These are phyloP conservation scores for Spathaspora sp. DNA, from an alignment of 1,139 yeast genomes.

Conservation along the genomic window DNA sequence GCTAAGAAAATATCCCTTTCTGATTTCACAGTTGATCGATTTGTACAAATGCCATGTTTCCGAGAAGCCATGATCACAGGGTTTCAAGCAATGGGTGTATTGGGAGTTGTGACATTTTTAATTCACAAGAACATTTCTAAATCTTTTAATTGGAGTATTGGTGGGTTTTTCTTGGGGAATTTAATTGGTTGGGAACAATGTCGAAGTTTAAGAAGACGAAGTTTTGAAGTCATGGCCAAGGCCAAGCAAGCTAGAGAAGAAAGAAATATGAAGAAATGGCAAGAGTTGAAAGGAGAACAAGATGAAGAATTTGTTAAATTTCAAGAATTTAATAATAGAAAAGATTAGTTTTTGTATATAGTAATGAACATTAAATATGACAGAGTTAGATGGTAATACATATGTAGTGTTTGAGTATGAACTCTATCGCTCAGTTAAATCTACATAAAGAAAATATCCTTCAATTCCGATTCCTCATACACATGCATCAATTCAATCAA, in stretches of 20 bases:
- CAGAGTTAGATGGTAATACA: background rate
- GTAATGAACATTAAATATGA: background rate
- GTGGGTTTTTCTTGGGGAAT: slow-evolving; percentile 78
- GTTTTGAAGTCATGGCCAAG: slow-evolving; percentile 58
- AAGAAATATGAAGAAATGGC: slow-evolving; percentile 30
- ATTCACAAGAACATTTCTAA: slow-evolving; percentile 62
- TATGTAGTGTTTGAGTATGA: background rate
- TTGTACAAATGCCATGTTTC: slow-evolving; percentile 80
- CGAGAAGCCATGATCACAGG: slow-evolving; percentile 88
- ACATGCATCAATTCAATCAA: slow-evolving; percentile 2
- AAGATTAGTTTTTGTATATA: slow-evolving; percentile 10
- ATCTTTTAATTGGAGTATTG: slow-evolving; percentile 80
- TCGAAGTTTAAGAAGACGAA: slow-evolving; percentile 64
- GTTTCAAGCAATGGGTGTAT: slow-evolving; percentile 77
- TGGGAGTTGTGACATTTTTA: slow-evolving; percentile 69
- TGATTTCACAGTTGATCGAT: slow-evolving; percentile 58
- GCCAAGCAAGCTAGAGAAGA: slow-evolving; percentile 56
- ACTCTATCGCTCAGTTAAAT: background rate
- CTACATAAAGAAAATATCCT: slow-evolving; percentile 2
- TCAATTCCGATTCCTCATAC: background rate
- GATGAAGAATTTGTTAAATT: slow-evolving; percentile 30
- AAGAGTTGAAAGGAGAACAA: slow-evolving; percentile 15
- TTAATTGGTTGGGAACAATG: slow-evolving; percentile 94
- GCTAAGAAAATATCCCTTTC: slow-evolving; percentile 28
- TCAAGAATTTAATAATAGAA: slow-evolving; percentile 20